These are phyloP conservation scores for Chondrus crispus DNA, from an alignment of 23 red algal genomes.

Conservation along the genomic window DNA sequence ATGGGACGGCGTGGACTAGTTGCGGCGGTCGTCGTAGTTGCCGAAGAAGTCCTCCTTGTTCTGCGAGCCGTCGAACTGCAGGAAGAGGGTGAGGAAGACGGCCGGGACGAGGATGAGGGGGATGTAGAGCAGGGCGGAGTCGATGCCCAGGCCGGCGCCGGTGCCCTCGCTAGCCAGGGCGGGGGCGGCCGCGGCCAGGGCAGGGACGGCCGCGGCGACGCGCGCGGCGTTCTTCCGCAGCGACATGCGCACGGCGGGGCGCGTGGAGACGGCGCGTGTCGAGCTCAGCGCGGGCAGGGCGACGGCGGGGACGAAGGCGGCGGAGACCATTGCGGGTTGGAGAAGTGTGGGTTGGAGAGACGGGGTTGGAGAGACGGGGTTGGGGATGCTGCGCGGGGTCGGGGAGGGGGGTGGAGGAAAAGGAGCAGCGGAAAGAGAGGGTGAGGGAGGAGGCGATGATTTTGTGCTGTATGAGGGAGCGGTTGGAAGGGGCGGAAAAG, in stretches of 20 bases:
- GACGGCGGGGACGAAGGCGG: conserved; percentile 29
- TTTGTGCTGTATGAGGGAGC: too few species aligned
- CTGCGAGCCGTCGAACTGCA: conserved; percentile 59
- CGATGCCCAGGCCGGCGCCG: conserved; percentile 73
- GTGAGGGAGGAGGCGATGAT: too few species aligned
- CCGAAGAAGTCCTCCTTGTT: conserved; percentile 83
- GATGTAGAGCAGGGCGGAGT: conserved; percentile 63
- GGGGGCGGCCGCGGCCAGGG: conserved; percentile 47
- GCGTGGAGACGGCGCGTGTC: conserved; percentile 21
- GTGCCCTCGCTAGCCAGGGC: conserved; percentile 71
- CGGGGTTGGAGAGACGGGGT: neutral
- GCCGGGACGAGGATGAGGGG: conserved; percentile 64
- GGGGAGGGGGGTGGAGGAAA: too few species aligned
- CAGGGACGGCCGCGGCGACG: conserved; percentile 17
- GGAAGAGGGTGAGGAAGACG: conserved; percentile 69
- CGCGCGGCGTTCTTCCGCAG: conserved; percentile 61
- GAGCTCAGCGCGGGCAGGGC: neutral
- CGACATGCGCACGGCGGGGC: conserved; percentile 47
- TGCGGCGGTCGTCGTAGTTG: conserved; percentile 61
- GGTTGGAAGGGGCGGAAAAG: too few species aligned
- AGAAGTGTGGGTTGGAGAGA: neutral
- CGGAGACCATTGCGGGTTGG: conserved; percentile 23
- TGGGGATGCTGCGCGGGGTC: too few species aligned
- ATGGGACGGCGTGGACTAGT: conserved; percentile 1
- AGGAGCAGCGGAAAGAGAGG: too few species aligned